A percentile compares a stretch with the other conserved stretches of the same genome.
Evolutionary conservation across 1,284 basidiomycete genomes (phyloP).

Genomic region (Boletus albobrunnescens): DNA sequence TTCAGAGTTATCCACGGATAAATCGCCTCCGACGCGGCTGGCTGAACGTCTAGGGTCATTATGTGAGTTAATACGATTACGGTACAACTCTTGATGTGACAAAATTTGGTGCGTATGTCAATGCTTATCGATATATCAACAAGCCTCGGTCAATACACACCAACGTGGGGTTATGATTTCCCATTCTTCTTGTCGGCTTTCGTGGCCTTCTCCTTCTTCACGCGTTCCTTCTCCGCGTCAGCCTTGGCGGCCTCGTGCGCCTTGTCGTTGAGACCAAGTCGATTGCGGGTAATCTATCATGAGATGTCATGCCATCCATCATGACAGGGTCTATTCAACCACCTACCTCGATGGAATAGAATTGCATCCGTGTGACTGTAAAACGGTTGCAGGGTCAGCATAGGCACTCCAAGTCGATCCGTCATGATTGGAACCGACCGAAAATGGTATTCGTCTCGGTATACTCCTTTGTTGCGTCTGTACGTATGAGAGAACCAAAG

Average conservation of each 20-base stretch:
- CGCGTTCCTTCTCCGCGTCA: slow-evolving; percentile 60
- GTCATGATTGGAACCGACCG: slow-evolving; percentile 44
- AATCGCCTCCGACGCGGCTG: slow-evolving; percentile 20
- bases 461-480: slow-evolving; percentile 80
- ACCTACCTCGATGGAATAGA: slow-evolving; percentile 85
- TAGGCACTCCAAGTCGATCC: not conserved
- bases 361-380: slow-evolving; percentile 78
- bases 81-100: slow-evolving; percentile 1
- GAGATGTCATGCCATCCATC: slow-evolving; percentile 1
- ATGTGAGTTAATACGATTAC: slow-evolving; percentile 1
- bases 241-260: slow-evolving; percentile 81
- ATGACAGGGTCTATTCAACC: not conserved
- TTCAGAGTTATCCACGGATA: slow-evolving; percentile 10
- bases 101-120: not conserved
- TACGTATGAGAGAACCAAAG: slow-evolving; percentile 93
- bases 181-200: slow-evolving; percentile 40
- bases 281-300: slow-evolving; percentile 83
- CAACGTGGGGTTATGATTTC: slow-evolving; percentile 24
- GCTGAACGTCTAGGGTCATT: not conserved
- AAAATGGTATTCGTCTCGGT: slow-evolving; percentile 93
- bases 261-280: slow-evolving; percentile 85
- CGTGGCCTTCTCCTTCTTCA: slow-evolving; percentile 45
- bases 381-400: slow-evolving; percentile 4
- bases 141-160: not conserved
- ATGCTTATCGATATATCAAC: not conserved